Evolutionary conservation across 2,329 filamentous ascomycete genomes (phyloP).

Genomic region (Aspergillus sp.): DNA sequence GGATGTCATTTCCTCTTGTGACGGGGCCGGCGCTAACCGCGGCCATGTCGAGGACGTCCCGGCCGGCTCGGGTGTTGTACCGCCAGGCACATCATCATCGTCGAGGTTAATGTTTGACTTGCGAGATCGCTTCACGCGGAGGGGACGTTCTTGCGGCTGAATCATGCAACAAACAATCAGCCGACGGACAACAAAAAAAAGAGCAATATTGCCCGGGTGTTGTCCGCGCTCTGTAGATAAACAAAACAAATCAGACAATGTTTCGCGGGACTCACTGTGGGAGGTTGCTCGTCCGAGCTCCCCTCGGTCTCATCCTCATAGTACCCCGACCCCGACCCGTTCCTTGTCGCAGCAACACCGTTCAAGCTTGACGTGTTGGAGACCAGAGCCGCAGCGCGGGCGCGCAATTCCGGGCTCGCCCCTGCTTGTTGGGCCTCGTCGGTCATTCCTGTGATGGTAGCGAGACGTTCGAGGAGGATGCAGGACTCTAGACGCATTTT

Average conservation of each 20-base stretch:
- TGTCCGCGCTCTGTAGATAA: background rate
- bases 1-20: constrained; percentile 44
- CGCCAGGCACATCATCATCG: constrained; percentile 33
- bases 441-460: constrained; percentile 47
- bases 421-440: constrained; percentile 41
- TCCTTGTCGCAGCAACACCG: constrained; percentile 21
- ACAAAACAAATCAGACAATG: constrained; percentile 20
- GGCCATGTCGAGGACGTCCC: constrained; percentile 32
- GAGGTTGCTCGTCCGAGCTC: constrained; percentile 49
- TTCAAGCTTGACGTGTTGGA: constrained; percentile 32
- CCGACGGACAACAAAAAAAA: background rate
- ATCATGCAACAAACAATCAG: constrained; percentile 4
- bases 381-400: constrained; percentile 41
- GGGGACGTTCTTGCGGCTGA: constrained; percentile 53
- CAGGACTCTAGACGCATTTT: constrained; percentile 75
- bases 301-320: constrained; percentile 50
- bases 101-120: constrained; percentile 39
- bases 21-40: constrained; percentile 39
- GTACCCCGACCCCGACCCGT: constrained; percentile 29
- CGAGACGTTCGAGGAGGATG: constrained; percentile 48
- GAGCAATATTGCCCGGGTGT: no score
- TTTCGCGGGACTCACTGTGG: constrained; percentile 36
- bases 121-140: constrained; percentile 49
- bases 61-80: constrained; percentile 26
- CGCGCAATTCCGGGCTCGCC: constrained; percentile 41